phyloP scores from a whole-genome alignment of 192 early-diverging fungal genomes.

The Diversispora epigaea region DNA sequence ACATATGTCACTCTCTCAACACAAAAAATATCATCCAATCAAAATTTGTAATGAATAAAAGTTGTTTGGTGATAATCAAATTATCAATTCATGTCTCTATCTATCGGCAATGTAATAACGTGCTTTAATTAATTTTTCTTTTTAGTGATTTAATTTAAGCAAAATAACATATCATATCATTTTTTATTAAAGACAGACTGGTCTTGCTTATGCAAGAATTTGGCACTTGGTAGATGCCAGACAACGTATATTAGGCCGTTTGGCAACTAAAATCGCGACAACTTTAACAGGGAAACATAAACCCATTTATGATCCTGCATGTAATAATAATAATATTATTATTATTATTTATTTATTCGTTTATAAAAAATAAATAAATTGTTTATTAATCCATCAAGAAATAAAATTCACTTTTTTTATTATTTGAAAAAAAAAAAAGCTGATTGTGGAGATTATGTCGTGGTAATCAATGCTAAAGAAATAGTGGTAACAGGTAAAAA shows the following conservation, averaged over 20 bases:
- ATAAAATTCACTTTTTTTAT: no score
- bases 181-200: slow-evolving; percentile 52
- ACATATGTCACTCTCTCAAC: no score
- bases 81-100: slow-evolving; percentile 50
- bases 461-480: slow-evolving; percentile 88
- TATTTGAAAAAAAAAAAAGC: slow-evolving; percentile 42
- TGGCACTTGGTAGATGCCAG: slow-evolving; percentile 93
- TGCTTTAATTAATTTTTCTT: background rate
- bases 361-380: no score
- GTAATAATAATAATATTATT: slow-evolving; percentile 38
- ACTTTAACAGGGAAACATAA: slow-evolving; percentile 97
- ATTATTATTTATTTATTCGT: no score
- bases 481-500: slow-evolving; percentile 82
- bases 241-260: slow-evolving; percentile 81
- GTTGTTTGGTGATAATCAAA: no score
- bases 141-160: background rate
- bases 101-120: slow-evolving; percentile 52
- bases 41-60: no score
- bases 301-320: slow-evolving; percentile 85
- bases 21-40: no score
- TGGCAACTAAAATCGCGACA: slow-evolving; percentile 81
- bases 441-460: slow-evolving; percentile 95
- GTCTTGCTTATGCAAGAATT: slow-evolving; percentile 81
- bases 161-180: background rate
- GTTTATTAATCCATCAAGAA: no score